phyloP scores from a whole-genome alignment of 169 alveolate genomes.

The Plasmodium knowlesi region DNA sequence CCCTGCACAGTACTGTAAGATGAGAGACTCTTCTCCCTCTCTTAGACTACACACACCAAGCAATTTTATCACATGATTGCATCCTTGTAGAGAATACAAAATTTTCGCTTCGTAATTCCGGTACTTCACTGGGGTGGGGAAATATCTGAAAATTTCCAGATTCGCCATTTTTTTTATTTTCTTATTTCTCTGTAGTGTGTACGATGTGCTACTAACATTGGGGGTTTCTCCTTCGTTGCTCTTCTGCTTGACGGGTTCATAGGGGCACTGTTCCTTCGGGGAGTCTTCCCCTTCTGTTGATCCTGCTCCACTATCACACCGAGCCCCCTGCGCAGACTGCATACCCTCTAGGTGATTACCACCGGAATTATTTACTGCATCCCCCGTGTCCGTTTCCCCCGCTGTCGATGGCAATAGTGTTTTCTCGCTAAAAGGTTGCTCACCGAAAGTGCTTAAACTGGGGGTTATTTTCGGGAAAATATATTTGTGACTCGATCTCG shows the following conservation, averaged over 20 bases:
- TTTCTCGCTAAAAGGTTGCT: background rate
- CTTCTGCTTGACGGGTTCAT: background rate
- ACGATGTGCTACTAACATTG: background rate
- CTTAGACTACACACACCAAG: conserved; percentile 75
- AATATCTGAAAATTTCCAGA: conserved; percentile 74
- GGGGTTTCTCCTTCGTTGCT: background rate
- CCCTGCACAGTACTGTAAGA: conserved; percentile 79
- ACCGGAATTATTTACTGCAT: background rate
- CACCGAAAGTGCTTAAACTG: background rate
- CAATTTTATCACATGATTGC: conserved; percentile 75
- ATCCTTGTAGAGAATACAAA: conserved; percentile 61
- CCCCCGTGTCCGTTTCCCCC: background rate
- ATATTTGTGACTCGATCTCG: conserved; percentile 56
- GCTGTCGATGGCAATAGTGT: background rate
- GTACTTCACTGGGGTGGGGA: conserved; percentile 80
- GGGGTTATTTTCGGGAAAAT: conserved; percentile 42
- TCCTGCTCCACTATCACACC: background rate
- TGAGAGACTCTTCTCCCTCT: conserved; percentile 77
- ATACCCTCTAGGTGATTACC: background rate
- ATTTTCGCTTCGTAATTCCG: conserved; percentile 80
- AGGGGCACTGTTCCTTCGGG: background rate
- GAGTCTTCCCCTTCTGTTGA: background rate
- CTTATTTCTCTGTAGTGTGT: conserved; percentile 73
- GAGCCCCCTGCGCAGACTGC: background rate
- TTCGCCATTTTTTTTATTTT: conserved; percentile 70